Base-by-base conservation (phyloP, 805 yeast genomes). In the Millerago galiae region DNA sequence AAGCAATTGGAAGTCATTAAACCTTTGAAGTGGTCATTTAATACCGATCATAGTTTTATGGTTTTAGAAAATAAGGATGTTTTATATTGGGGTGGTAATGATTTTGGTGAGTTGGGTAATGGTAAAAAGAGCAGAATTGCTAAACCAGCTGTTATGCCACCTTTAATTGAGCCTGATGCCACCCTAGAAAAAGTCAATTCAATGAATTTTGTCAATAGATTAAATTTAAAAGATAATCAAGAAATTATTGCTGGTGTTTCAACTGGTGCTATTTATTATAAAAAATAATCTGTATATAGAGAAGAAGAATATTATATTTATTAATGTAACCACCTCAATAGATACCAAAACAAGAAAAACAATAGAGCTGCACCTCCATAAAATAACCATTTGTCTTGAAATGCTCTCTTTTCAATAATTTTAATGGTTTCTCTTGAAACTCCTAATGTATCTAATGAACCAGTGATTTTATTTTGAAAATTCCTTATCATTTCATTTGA, bases 331-430 rank as follows among this genome's bases (percentile, higher is more conserved):
- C 80, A 79, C 55, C 72, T 75, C 49, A 81, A 60, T 34, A 90
- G 79, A 44, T 74, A 70, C 61, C 79, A 87, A 67, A 89, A 84
- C 21, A 76, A 65, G 12, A 81, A 67, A 43, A 90, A 58, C 62
- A 86, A 73, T 26, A 82, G 51, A 2, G 72, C 35, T 3, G 85
- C 77, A 27, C 89, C 85, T 11, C 81, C 79, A 72, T 84, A 89
- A 58, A 93, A 93, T 26, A 93, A 66, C 71, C 87, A 75, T 59
- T 89, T 89, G 60, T 91, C 98, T 59, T 87, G 83, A 52, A 75
- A 77, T 10, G 95, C 91, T 42, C 95, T 74, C 51, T 79, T 75
- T 62, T 89, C 93, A 27, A 91, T 82, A 41, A 74, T 71, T 43
- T 83, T 70, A 37, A 93, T 88, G 2, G 98, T 91, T 13, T 83